Evolutionary conservation across 2,329 filamentous ascomycete genomes (phyloP), one percentile per base, ranked within the genome.

Genomic region (Magnaporthiopsis incrustans): DNA sequence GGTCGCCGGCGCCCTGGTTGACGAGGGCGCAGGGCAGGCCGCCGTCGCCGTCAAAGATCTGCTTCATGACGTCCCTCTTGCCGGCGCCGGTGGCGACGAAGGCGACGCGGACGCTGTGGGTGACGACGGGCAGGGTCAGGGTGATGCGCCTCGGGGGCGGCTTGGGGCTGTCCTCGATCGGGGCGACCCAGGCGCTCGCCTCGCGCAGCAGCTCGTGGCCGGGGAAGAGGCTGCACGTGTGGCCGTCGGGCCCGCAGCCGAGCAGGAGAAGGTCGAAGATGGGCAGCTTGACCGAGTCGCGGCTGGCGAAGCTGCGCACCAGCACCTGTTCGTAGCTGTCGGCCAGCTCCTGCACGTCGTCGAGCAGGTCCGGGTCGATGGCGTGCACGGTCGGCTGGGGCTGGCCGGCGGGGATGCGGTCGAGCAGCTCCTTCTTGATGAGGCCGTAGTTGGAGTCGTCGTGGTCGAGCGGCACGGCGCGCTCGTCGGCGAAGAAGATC

Each of bases 401-500:
- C 71, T 82, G 77, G 64, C 82, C 82, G 59, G 81, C 77, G 57
- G 93, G 92, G 67, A 98, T 90, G 80, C 96, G 94, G 79, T 93
- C 89, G 67, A 99, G 82, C 62, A 97, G 82, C 78, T 97, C 92
- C 60, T 86, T 81, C 81, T 97, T 95, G 70, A 98, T 79, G 59
- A 97, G 86, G 66, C 81, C 86, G 79, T 97, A 97, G 80, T 98
- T 99, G 80, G 92, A 97, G 80, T 99, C 94, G 69, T 86, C 84
- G 78, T 98, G 89, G 76, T 95, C 88, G 70, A 97, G 88, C 27
- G 95, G 90, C 63, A 98, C 95, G 70, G 91, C 91, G 73, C 95
- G 91, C 82, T 99, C 95, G 75, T 99, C 95, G 73, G 94, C 94
- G 77, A 97, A 98, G 83, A 98, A 99, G 73, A 99, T 91, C 73